Evolutionary conservation across 306 rosid species (phyloP), one percentile per base, ranked within the genome.

Genomic region (Vicia villosa): DNA sequence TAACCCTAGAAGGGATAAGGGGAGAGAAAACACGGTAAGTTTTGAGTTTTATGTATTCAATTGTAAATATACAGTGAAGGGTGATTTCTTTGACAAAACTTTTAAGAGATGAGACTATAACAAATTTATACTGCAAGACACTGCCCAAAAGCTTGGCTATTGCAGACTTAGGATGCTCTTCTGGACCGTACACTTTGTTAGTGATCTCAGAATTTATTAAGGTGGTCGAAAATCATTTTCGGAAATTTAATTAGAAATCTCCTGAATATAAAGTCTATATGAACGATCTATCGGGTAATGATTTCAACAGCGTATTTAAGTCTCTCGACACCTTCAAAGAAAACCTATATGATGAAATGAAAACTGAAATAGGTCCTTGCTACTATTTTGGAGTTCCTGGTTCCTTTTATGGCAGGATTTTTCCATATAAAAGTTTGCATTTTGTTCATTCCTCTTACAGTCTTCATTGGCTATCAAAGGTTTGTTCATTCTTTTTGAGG

Each of bases 131-230:
- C 63, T 5, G 22, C 46, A 66, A 5, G 42, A 67, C 6, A 45
- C 22, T 51, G 4, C 65, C 80, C 0, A 65, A 3, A 49, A 77
- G 60, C 50, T 21, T 87, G n/a, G 72, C 61, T 15, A 87, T 85
- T 5, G 92, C 92, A 1, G 92, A 87, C 28, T 43, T 87, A 63
- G 92, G 92, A 26, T 87, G 92, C 10, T 76, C 92, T 50, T 82
- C 82, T 0, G 93, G 93, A 55, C 85, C 90, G 16, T 83, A 87
- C 78, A 79, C 90, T 19, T 49, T 85, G 0, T 41, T 78, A 12
- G 75, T 70, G 0, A 81, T 73, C 3, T 75, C 80, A 12, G 79
- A 84, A 24, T 8, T 68, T 8, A 71, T 87, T 56, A 76, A 80
- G 8, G 3, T 8, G 0, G 84, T 80, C 41, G 84, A 84, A 37